A percentile compares a stretch with the other conserved stretches of the same genome.
These are phyloP conservation scores for Leptosphaerulina australis DNA, from an alignment of 2,329 filamentous ascomycete species.

Conservation along the genomic window DNA sequence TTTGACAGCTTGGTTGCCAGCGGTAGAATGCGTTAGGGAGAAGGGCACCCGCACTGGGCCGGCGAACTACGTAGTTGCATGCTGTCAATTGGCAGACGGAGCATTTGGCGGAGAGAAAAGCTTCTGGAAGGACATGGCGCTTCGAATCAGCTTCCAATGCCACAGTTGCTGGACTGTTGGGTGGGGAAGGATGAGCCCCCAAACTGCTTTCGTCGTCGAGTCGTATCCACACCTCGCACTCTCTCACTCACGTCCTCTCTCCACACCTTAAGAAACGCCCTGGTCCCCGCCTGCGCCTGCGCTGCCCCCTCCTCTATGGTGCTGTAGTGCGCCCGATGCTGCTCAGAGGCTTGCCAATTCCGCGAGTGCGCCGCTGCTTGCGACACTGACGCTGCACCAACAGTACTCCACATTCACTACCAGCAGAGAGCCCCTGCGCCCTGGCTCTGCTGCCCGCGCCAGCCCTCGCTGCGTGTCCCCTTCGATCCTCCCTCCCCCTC, in stretches of 20 bases:
- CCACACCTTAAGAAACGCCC: slow-evolving; percentile 16
- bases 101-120: slow-evolving; percentile 7
- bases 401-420: slow-evolving; percentile 18
- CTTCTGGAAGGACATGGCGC: slow-evolving; percentile 14
- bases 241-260: background rate
- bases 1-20: background rate
- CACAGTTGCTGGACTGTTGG: background rate
- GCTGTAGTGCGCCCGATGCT: slow-evolving; percentile 35
- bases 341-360: slow-evolving; percentile 32
- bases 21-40: background rate
- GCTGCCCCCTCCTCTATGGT: slow-evolving; percentile 10
- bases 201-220: slow-evolving; percentile 17
- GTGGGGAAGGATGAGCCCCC: slow-evolving; percentile 5
- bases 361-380: slow-evolving; percentile 41
- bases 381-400: slow-evolving; percentile 39
- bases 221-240: slow-evolving; percentile 10
- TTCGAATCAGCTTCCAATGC: slow-evolving; percentile 14
- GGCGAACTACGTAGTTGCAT: background rate
- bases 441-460: slow-evolving; percentile 1
- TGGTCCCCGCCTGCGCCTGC: slow-evolving; percentile 17
- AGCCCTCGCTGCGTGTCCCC: slow-evolving; percentile 5
- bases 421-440: background rate
- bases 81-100: background rate
- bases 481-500: background rate
- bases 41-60: background rate